A percentile compares a stretch with the other conserved stretches of the same genome.
phyloP scores from a whole-genome alignment of 495 filamentous ascomycete genomes.

The Penicillium manginii region DNA sequence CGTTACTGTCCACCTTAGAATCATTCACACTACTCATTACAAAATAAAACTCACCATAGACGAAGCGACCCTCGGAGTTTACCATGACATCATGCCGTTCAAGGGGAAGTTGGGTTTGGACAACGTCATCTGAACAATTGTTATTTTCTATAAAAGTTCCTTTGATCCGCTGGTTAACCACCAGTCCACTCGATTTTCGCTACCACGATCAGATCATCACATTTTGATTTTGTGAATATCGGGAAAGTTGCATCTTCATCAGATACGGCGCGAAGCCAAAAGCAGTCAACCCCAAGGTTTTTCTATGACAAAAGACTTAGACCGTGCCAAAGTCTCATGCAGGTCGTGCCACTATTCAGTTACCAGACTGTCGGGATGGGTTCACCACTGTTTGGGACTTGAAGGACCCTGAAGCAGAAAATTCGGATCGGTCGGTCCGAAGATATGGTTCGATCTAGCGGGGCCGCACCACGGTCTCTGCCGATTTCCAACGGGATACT shows the following conservation, averaged over 20 bases:
- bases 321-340: background rate
- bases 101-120: background rate
- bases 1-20: too few relatives aligned
- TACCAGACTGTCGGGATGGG: background rate
- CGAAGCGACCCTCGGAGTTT: background rate
- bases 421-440: background rate
- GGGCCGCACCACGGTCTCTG: background rate
- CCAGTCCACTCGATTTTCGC: background rate
- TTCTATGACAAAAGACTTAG: background rate
- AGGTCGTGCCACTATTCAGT: background rate
- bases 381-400: background rate
- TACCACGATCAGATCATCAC: background rate
- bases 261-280: background rate
- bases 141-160: background rate
- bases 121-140: background rate
- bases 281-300: background rate
- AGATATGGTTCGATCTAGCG: conserved; percentile 1
- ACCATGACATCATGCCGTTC: background rate
- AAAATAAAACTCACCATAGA: too few relatives aligned
- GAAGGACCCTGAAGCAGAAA: background rate
- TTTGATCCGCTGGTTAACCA: background rate
- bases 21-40: too few relatives aligned
- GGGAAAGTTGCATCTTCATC: background rate
- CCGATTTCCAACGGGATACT: background rate
- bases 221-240: background rate